Percentiles rank a stretch among this genome's conserved stretches.
phyloP scores from a whole-genome alignment of 257 asterid species.

The Apocynum venetum region DNA sequence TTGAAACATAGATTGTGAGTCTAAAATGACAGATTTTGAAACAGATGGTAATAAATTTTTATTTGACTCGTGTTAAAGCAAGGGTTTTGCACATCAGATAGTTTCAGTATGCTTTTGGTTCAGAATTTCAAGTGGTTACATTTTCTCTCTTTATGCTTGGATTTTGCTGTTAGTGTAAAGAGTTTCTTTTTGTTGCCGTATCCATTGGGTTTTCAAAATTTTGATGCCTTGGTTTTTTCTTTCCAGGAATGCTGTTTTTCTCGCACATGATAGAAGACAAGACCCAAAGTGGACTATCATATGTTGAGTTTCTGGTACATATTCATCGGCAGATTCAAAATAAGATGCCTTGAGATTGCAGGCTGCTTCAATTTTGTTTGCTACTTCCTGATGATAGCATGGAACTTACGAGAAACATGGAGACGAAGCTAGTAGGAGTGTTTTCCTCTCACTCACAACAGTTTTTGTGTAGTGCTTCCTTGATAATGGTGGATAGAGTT shows the following conservation, averaged over 20 bases:
- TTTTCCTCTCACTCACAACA: not conserved
- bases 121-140: not conserved
- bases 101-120: not conserved
- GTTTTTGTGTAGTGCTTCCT: not conserved
- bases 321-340: slow-evolving; percentile 92
- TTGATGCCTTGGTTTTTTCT: not conserved
- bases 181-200: not conserved
- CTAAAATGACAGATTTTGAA: no score
- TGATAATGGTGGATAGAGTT: not conserved
- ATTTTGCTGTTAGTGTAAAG: slow-evolving; percentile 2
- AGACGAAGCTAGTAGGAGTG: not conserved
- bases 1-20: no score
- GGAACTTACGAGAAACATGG: no score
- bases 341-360: slow-evolving; percentile 68
- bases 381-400: not conserved
- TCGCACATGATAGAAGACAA: slow-evolving; percentile 91
- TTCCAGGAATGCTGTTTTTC: slow-evolving; percentile 67
- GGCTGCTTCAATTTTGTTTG: slow-evolving; percentile 12
- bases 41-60: not conserved
- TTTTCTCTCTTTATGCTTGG: not conserved
- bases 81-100: not conserved
- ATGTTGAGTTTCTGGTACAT: slow-evolving; percentile 85
- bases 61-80: not conserved
- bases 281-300: slow-evolving; percentile 63
- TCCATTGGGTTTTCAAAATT: not conserved